Evolutionary conservation across 2,329 filamentous ascomycete genomes (phyloP).

Genomic region (Calonectria pteridis): DNA sequence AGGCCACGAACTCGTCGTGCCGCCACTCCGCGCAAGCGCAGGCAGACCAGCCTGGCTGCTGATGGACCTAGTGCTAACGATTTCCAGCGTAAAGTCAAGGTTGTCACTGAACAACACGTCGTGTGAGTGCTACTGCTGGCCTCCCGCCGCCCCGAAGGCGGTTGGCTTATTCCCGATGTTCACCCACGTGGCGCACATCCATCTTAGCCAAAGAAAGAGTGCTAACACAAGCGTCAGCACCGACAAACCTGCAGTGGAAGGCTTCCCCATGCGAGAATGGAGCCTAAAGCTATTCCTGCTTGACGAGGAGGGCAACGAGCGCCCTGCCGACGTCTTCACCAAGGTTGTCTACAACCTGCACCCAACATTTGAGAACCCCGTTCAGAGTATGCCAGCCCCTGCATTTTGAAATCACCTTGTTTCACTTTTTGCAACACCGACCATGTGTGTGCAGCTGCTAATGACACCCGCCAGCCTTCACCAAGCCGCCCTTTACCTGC

Average conservation of each 20-base stretch:
- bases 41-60: slow-evolving; percentile 2
- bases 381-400: slow-evolving; percentile 76
- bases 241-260: slow-evolving; percentile 84
- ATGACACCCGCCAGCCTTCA: slow-evolving; percentile 71
- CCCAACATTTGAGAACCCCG: slow-evolving; percentile 89
- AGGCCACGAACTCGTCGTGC: slow-evolving; percentile 29
- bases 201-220: background rate
- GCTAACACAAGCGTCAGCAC: slow-evolving; percentile 57
- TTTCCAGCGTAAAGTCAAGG: slow-evolving; percentile 87
- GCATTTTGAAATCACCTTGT: background rate
- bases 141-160: slow-evolving; percentile 1
- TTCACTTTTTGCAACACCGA: background rate
- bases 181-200: background rate
- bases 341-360: slow-evolving; percentile 95
- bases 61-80: slow-evolving; percentile 43
- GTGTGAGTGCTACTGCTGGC: slow-evolving; percentile 71
- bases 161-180: slow-evolving; percentile 4
- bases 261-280: slow-evolving; percentile 95
- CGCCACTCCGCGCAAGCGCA: slow-evolving; percentile 31
- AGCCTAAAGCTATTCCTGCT: slow-evolving; percentile 87
- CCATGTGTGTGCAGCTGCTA: slow-evolving; percentile 22
- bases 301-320: slow-evolving; percentile 87
- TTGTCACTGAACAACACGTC: slow-evolving; percentile 91
- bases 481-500: slow-evolving; percentile 88
- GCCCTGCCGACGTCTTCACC: slow-evolving; percentile 86